Evolutionary conservation across 177 flowering plant genomes (phyloP).

Genomic region (Vitis hybrid): DNA sequence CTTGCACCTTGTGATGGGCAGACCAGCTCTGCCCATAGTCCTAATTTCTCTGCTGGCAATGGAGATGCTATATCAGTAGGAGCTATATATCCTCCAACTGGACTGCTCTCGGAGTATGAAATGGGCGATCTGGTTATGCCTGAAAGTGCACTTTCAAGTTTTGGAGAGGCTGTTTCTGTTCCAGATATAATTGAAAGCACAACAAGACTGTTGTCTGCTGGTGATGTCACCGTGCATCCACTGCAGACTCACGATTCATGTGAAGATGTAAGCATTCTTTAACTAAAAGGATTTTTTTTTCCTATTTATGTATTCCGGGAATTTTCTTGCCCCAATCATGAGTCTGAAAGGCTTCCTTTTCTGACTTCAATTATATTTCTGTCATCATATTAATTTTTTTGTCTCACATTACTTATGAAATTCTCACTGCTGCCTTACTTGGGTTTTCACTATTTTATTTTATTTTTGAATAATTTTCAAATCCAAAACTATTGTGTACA

Average conservation of each 20-base stretch:
- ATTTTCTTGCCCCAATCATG: too few relatives aligned
- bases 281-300: too few relatives aligned
- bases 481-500: too few relatives aligned
- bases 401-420: too few relatives aligned
- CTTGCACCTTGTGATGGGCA: conserved; percentile 50
- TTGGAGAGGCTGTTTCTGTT: conserved; percentile 48
- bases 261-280: conserved; percentile 58
- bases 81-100: conserved; percentile 34
- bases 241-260: conserved; percentile 56
- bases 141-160: conserved; percentile 58
- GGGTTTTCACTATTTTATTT: neutral
- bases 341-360: neutral
- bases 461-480: neutral
- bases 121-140: conserved; percentile 48
- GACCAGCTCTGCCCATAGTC: conserved; percentile 64
- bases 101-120: conserved; percentile 43
- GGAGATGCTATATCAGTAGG: conserved; percentile 46
- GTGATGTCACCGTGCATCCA: conserved; percentile 54
- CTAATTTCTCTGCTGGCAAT: conserved; percentile 59
- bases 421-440: neutral
- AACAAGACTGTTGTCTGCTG: conserved; percentile 54
- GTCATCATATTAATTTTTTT: too few relatives aligned
- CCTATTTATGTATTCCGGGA: too few relatives aligned
- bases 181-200: conserved; percentile 83
- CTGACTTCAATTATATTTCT: too few relatives aligned